A percentile compares a stretch with the other conserved stretches of the same genome.
phyloP scores from a whole-genome alignment of 352 stramenopile genomes.

The Phytophthora constricta region DNA sequence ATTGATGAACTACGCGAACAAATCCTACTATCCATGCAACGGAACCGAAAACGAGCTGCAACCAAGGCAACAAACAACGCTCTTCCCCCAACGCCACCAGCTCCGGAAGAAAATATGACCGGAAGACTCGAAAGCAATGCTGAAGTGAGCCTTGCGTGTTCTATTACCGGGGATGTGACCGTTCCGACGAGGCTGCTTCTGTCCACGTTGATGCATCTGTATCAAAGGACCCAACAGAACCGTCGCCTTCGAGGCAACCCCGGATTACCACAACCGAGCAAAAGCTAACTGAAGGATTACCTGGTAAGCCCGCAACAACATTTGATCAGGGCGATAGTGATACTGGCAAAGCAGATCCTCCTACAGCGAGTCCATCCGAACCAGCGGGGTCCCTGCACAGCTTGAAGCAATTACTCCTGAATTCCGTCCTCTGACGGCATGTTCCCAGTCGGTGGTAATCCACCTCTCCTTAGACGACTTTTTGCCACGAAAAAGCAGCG shows the following conservation, averaged over 20 bases:
- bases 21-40: constrained; percentile 57
- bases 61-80: constrained; percentile 13
- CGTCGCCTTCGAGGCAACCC: neutral
- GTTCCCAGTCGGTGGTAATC: constrained; percentile 76
- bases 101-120: neutral
- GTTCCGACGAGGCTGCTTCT: constrained; percentile 2
- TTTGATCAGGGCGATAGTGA: constrained; percentile 9
- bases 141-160: neutral
- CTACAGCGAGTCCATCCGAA: neutral
- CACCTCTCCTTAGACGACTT: constrained; percentile 62
- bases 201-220: neutral
- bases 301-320: constrained; percentile 9
- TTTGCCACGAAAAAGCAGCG: constrained; percentile 29
- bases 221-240: neutral
- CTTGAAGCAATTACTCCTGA: constrained; percentile 26
- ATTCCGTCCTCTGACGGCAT: constrained; percentile 68
- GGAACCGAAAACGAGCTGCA: constrained; percentile 34
- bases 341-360: neutral
- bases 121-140: constrained; percentile 4
- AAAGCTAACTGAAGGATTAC: constrained; percentile 1
- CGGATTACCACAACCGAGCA: neutral
- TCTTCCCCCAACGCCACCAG: neutral
- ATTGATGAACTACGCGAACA: constrained; percentile 54
- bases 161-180: neutral
- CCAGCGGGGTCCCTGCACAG: constrained; percentile 6